These are phyloP conservation scores for Maudiozyma turicensis DNA, from an alignment of 805 yeast genomes.

Conservation along the genomic window DNA sequence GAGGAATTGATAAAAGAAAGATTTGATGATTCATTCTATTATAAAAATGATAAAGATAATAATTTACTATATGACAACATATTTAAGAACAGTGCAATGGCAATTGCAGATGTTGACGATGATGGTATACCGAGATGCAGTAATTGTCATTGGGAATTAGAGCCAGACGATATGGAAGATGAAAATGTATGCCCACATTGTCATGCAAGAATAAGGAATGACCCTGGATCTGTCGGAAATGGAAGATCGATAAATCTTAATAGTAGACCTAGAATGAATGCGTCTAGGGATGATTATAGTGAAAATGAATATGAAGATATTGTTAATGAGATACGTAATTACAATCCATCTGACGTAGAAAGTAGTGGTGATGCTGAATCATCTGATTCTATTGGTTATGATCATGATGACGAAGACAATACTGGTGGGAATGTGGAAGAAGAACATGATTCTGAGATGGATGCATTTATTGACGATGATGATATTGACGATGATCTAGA, in stretches of 20 bases:
- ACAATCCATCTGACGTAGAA: constrained; percentile 6
- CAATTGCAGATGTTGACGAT: constrained; percentile 49
- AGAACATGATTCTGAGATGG: constrained; percentile 13
- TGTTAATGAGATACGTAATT: constrained; percentile 5
- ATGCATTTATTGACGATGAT: constrained; percentile 15
- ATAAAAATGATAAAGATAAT: constrained; percentile 17
- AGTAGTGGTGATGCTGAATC: constrained; percentile 3
- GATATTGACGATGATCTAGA: constrained; percentile 2
- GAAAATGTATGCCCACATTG: constrained; percentile 63
- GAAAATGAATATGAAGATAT: constrained; percentile 17
- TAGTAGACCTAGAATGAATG: background rate
- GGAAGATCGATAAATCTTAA: background rate
- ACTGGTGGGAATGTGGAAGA: constrained; percentile 4
- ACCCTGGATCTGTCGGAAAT: constrained; percentile 1
- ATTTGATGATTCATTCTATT: constrained; percentile 8
- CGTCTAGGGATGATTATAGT: constrained; percentile 17
- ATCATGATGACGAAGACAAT: constrained; percentile 9
- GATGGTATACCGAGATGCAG: constrained; percentile 73
- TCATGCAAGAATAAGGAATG: constrained; percentile 40
- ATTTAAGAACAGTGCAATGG: constrained; percentile 40
- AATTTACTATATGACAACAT: constrained; percentile 38
- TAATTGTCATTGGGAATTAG: constrained; percentile 71
- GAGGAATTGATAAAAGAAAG: constrained; percentile 12
- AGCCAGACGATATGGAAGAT: constrained; percentile 18
- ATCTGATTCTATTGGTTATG: background rate